Conservation (phyloP, 1,139 yeast genomes). For the Tardiomyces blankii region DNA sequence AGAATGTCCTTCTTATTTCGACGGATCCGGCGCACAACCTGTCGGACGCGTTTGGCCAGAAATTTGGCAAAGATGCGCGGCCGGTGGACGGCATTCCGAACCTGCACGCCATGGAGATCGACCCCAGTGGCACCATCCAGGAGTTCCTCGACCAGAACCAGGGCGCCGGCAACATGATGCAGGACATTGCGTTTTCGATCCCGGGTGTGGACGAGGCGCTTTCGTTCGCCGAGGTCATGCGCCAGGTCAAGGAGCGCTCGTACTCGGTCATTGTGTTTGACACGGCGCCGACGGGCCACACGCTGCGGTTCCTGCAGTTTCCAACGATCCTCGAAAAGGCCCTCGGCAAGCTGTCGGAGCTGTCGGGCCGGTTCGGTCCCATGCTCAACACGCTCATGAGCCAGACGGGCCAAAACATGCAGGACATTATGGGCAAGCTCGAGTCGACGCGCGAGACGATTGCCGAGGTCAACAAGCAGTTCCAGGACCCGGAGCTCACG, state of each 20-base stretch:
- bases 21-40: slow-evolving; percentile 98
- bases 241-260: slow-evolving; percentile 79
- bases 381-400: slow-evolving; percentile 72
- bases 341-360: slow-evolving; percentile 73
- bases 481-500: slow-evolving; percentile 90
- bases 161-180: slow-evolving; percentile 45
- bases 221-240: slow-evolving; percentile 94
- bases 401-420: slow-evolving; percentile 45
- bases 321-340: slow-evolving; percentile 87
- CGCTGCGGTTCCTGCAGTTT: slow-evolving; percentile 83
- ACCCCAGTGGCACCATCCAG: slow-evolving; percentile 87
- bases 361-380: slow-evolving; percentile 84
- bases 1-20: slow-evolving; percentile 78
- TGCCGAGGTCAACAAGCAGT: slow-evolving; percentile 82
- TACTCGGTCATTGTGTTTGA: slow-evolving; percentile 91
- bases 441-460: slow-evolving; percentile 77
- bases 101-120: slow-evolving; percentile 95
- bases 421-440: slow-evolving; percentile 72
- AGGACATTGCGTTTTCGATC: slow-evolving; percentile 85
- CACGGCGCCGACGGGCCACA: slow-evolving; percentile 98
- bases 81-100: slow-evolving; percentile 81
- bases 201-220: slow-evolving; percentile 98
- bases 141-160: slow-evolving; percentile 59
- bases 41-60: slow-evolving; percentile 96
- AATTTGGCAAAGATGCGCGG: slow-evolving; percentile 93